Evolutionary conservation across 768 basidiomycete genomes (phyloP), one percentile per base, ranked within the genome.

Genomic region (Rhodotorula toruloides): DNA sequence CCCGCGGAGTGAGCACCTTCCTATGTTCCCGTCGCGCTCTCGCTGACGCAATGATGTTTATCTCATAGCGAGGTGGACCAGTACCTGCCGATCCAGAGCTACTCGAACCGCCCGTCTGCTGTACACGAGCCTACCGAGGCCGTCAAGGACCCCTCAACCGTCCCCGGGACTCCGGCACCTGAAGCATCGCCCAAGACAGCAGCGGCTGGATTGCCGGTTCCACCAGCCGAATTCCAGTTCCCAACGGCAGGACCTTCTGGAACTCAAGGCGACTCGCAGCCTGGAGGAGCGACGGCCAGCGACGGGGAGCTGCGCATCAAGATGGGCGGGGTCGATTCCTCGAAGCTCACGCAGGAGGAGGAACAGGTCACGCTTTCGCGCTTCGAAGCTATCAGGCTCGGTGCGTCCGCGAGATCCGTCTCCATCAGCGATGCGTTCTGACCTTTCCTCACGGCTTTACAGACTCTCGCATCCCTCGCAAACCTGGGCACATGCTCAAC

Each of bases 401-500:
- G 48, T 42, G 55, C 55, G 62, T 27, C 29, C 39, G 13, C 44
- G 63, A 13, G n/a, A 47, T 44, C 47, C 34, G 40, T 27, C 13
- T 22, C 19, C 48, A n/a, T n/a, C n/a, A n/a, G n/a, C n/a, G n/a
- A 34, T 27, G 48, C 32, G 34, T 53, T 25, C 39, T 21, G 1
- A 19, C 21, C 32, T 44, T n/a, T 22, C 32, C 27, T 29, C 27
- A 14, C 39, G 3, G 22, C 8, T 34, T 29, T 10, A 8, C 71
- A 92, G 90, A 84, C 44, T 79, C 84, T 16, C 83, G 82, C 68
- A 77, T 86, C 17, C 79, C 84, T 4, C 82, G 82, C 44, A 85
- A 83, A 70, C 80, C 81, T 36, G 82, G 87, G 0, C 82, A 87
- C 66, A 79, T 94, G 2, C 87, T 97, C 77, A 89, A 87, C 67